These are phyloP conservation scores for Durotheca rogersii DNA, from an alignment of 495 filamentous ascomycete genomes.

Conservation along the genomic window DNA sequence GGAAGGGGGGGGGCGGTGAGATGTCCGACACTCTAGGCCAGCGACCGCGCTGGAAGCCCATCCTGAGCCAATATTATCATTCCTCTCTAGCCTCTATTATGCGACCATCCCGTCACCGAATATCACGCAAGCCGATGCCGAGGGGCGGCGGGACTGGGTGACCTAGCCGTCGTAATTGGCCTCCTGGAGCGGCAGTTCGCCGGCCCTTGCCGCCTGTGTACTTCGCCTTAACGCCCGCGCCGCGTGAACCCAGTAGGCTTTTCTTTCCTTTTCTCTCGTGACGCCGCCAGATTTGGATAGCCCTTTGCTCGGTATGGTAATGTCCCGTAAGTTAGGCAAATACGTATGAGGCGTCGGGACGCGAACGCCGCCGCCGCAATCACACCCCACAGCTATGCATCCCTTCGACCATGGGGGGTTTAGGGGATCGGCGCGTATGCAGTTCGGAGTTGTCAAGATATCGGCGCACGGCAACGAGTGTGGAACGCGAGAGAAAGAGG, in stretches of 20 bases:
- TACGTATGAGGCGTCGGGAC: constrained; percentile 30
- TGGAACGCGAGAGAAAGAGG: too few relatives aligned
- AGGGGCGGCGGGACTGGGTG: background rate
- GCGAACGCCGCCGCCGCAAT: constrained; percentile 15
- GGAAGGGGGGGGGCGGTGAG: constrained; percentile 18
- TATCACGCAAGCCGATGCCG: background rate
- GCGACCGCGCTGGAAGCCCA: constrained; percentile 8
- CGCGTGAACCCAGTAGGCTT: constrained; percentile 12
- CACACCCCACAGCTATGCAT: constrained; percentile 6
- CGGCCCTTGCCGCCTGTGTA: constrained; percentile 12
- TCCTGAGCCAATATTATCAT: constrained; percentile 27
- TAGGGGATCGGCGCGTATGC: constrained; percentile 13
- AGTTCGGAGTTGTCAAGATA: constrained; percentile 14
- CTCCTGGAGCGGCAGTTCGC: constrained; percentile 3
- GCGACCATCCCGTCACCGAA: background rate
- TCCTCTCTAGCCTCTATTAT: constrained; percentile 17
- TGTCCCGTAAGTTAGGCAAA: constrained; percentile 4
- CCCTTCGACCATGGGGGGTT: constrained; percentile 1
- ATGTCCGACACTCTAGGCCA: constrained; percentile 12
- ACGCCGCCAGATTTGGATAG: constrained; percentile 11
- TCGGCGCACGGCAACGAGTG: constrained; percentile 10
- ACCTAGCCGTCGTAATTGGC: constrained; percentile 2
- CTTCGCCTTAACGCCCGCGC: constrained; percentile 14
- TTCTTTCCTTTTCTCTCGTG: constrained; percentile 8
- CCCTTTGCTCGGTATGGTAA: constrained; percentile 7